Base-by-base conservation (phyloP, 345 rosid genomes). In the Citrus inodora region DNA sequence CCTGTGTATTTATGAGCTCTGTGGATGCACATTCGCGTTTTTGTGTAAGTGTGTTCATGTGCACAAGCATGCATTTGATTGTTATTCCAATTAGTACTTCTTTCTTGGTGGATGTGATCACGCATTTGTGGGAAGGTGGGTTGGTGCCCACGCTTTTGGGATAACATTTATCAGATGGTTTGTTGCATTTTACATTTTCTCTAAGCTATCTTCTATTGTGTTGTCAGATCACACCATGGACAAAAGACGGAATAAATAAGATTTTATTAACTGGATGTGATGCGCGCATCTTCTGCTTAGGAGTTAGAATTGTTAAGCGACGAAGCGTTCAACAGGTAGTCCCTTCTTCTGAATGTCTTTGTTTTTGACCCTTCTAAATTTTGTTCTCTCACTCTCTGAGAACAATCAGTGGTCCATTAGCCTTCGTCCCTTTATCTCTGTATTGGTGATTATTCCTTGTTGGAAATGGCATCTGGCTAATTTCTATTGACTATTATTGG, bases 211-310 rank as follows among this genome's bases (percentile, higher is more conserved):
- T 76, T 55, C 25, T 32, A 51, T 67, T 55, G 48, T 76, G 75
- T 78, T 75, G 78, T 70, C 89, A 96, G 99, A 89, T 96, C 67
- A 92, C 93, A 42, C 89, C 82, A 46, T 92, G 82, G 69, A 82
- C 80, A 5, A 96, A 85, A 78, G 98, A 96, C 75, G 99, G 98
- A 65, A 80, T 89, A 71, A 96, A 94, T 82, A 96, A 87, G 87
- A 91, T 96, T 79, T 72, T 89, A 35, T 88, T 96, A 76, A 88
- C 86, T 22, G 93, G 97, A 69, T 87, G 97, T 75, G 99, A 96
- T 86, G 86, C 95, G 61, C 99, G 99, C 22, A 71, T 84, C 58
- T 96, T 96, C 85, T 94, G 97, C 86, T 78, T 92, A 63, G 99
- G 99, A 55, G 97, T 96, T 75, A 90, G 98, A 87, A 79, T 94